A percentile compares a stretch with the other conserved stretches of the same genome.
phyloP scores from a whole-genome alignment of 2,329 filamentous ascomycete genomes.

The Colletotrichum paranaense region DNA sequence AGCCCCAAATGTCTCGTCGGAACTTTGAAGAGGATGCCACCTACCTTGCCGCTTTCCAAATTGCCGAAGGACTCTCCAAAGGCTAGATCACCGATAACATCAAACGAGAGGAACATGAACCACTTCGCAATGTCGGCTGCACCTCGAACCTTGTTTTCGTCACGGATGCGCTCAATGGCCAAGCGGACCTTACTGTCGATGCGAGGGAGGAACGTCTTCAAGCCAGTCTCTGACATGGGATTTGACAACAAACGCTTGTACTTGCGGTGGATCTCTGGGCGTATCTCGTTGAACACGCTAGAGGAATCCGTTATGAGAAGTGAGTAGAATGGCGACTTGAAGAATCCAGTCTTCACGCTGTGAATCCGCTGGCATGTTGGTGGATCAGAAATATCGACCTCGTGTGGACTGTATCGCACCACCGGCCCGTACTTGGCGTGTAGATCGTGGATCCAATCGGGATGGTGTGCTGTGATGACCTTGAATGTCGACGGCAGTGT shows the following conservation, averaged over 20 bases:
- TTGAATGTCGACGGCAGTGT: constrained; percentile 11
- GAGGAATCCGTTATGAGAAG: constrained; percentile 32
- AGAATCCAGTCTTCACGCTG: constrained; percentile 13
- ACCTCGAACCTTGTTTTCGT: constrained; percentile 52
- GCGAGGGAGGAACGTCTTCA: constrained; percentile 52
- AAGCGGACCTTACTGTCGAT: constrained; percentile 50
- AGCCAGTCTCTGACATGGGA: constrained; percentile 51
- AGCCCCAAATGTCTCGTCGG: fast-evolving
- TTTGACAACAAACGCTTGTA: constrained; percentile 54
- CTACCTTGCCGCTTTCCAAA: constrained; percentile 45
- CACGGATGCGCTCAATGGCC: constrained; percentile 54
- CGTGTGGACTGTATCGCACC: constrained; percentile 18
- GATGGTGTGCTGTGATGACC: constrained; percentile 2
- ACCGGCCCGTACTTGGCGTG: constrained; percentile 31
- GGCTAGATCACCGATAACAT: constrained; percentile 44
- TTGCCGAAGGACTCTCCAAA: constrained; percentile 45
- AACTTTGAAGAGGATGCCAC: neutral
- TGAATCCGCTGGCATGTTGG: constrained; percentile 45
- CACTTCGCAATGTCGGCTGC: constrained; percentile 62
- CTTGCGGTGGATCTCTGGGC: constrained; percentile 42
- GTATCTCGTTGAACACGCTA: constrained; percentile 22
- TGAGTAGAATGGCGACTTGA: constrained; percentile 25
- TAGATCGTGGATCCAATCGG: constrained; percentile 20
- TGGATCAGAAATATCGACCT: constrained; percentile 38
- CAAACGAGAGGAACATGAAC: constrained; percentile 61